Percentiles rank a stretch among this genome's conserved stretches.
phyloP scores from a whole-genome alignment of 768 basidiomycete species.

The Leccinum truebloodii region DNA sequence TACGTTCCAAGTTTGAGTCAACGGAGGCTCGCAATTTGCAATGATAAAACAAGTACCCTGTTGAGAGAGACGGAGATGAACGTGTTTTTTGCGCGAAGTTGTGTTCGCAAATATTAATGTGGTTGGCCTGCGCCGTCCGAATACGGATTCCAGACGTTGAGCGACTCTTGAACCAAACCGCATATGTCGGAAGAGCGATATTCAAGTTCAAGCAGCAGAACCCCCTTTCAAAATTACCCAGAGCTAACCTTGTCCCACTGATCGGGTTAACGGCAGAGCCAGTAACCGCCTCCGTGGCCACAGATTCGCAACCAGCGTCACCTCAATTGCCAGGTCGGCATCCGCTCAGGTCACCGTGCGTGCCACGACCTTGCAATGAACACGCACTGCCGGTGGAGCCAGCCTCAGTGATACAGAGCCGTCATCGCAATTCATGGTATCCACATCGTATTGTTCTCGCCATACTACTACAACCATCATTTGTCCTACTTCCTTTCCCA shows the following conservation, averaged over 20 bases:
- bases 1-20: constrained; percentile 1
- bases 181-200: constrained; percentile 20
- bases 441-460: constrained; percentile 3
- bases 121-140: constrained; percentile 22
- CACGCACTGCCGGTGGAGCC: background rate
- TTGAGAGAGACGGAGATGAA: constrained; percentile 29
- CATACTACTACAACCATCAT: constrained; percentile 12
- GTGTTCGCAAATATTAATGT: constrained; percentile 8
- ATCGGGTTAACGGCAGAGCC: constrained; percentile 18
- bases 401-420: background rate
- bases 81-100: constrained; percentile 15
- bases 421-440: constrained; percentile 5
- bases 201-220: background rate
- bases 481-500: constrained; percentile 5
- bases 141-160: constrained; percentile 6
- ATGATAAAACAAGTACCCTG: constrained; percentile 15
- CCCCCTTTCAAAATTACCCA: constrained; percentile 13
- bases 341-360: constrained; percentile 19
- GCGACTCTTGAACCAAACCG: constrained; percentile 4
- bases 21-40: constrained; percentile 22
- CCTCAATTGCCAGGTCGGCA: constrained; percentile 7
- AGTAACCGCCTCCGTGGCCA: constrained; percentile 2
- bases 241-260: constrained; percentile 37
- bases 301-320: constrained; percentile 11
- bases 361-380: background rate